Base-by-base conservation (phyloP, 2,329 filamentous ascomycete genomes). In the Bertia moriformis region DNA sequence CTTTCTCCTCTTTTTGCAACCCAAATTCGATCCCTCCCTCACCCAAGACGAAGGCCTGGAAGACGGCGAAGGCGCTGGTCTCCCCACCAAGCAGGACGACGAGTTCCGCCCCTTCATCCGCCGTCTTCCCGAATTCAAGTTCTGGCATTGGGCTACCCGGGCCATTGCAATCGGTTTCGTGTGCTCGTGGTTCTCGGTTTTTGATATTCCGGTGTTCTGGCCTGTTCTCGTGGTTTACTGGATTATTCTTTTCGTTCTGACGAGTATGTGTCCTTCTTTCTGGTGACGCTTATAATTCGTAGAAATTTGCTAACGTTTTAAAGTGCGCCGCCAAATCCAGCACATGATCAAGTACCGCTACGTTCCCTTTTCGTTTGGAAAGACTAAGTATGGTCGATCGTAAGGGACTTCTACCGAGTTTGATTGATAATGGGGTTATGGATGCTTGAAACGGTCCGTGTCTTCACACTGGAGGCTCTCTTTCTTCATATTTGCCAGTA, bases 321-420 rank as follows among this genome's bases (percentile, higher is more conserved):
- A n/a, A 93, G 87, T 98, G 91, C 78, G 91, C 62, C 85, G 91
- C 69, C 91, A 98, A 66, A 98, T 98, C 51, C 91, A 98, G 67
- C 91, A 96, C 66, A 98, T 98, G 91, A 89, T 98, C 73, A 98
- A 96, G 69, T 98, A 96, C 69, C 85, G 89, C 64, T 98, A 94
- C 57, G 87, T 94, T 19, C 87, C 88, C 30, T 94, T 95, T 66
- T 80, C 84, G 30, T 77, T 93, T 48, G 88, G 88, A 61, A 95
- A 95, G 74, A 71, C 83, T 46, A 78, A 74, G 56, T 93, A 91
- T 59, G 66, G 61, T 56, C 32, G 32, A 15, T 35, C 32, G 17
- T 35, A 35, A 35, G 32, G 7, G 10, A 10, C 32, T 13, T 7
- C 10, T 35, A 7, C 7, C 32, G 24, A 29, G n/a, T 29, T n/a